Conservation (phyloP, 2,329 filamentous ascomycete species). For the Aspergillus chevalieri region DNA sequence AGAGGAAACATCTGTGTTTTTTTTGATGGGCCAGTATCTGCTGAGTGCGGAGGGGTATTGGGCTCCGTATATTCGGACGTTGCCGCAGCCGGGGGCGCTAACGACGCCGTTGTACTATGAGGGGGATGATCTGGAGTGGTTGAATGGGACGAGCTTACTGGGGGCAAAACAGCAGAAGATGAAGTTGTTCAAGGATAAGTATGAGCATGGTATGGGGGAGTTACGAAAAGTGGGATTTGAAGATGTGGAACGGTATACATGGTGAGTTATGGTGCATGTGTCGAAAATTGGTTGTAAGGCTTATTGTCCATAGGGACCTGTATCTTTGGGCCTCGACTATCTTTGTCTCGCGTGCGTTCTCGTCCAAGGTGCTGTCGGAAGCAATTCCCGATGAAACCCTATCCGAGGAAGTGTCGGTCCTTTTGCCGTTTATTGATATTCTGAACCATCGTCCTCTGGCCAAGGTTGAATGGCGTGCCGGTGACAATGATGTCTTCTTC, state of each 20-base stretch:
- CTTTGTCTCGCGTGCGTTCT: constrained; percentile 40
- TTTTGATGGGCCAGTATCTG: constrained; percentile 63
- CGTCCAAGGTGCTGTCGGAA: constrained; percentile 37
- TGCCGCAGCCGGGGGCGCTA: constrained; percentile 60
- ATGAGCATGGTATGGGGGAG: constrained; percentile 24
- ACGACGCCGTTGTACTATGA: constrained; percentile 60
- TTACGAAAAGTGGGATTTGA: constrained; percentile 28
- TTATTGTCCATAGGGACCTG: constrained; percentile 29
- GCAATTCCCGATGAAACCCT: constrained; percentile 33
- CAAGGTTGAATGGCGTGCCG: constrained; percentile 53
- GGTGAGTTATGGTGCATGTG: constrained; percentile 21
- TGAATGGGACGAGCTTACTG: constrained; percentile 33
- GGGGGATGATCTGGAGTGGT: constrained; percentile 51
- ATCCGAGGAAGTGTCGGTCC: constrained; percentile 56
- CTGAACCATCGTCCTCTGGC: constrained; percentile 63
- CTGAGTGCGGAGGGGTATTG: constrained; percentile 55
- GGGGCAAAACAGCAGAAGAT: constrained; percentile 28
- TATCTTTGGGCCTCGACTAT: constrained; percentile 43
- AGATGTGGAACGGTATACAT: constrained; percentile 30
- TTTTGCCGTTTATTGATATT: constrained; percentile 66
- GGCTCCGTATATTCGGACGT: constrained; percentile 60
- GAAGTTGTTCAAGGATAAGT: constrained; percentile 32
- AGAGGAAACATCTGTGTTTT: constrained; percentile 61
- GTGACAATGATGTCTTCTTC: constrained; percentile 32
- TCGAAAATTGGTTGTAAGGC: neutral